Percentiles rank a stretch among this genome's conserved stretches.
Evolutionary conservation across 1,284 basidiomycete species (phyloP).

Genomic region (Anthracocystis walkeri): DNA sequence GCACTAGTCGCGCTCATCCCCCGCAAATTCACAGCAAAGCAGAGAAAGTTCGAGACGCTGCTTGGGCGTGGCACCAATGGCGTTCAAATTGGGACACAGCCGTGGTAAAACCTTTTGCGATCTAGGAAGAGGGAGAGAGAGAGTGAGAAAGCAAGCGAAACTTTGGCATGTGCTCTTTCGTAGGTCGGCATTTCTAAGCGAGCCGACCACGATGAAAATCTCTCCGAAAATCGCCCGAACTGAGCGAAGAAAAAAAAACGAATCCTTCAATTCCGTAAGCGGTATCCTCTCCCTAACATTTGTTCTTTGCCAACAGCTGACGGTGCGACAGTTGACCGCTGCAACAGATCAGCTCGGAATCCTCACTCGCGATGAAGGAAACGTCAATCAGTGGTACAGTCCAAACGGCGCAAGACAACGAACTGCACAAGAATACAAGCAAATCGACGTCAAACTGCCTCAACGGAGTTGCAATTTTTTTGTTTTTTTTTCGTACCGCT

Average conservation of each 20-base stretch:
- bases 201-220: background rate
- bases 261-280: too few species aligned
- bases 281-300: too few species aligned
- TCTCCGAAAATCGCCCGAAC: constrained; percentile 20
- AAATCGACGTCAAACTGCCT: constrained; percentile 3
- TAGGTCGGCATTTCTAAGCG: background rate
- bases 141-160: background rate
- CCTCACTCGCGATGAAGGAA: too few species aligned
- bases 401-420: background rate
- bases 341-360: too few species aligned
- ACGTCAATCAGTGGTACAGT: too few species aligned
- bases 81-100: background rate
- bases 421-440: background rate
- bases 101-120: background rate
- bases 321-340: too few species aligned
- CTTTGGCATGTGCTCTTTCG: constrained; percentile 5
- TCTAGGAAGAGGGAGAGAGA: background rate
- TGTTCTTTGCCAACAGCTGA: too few species aligned
- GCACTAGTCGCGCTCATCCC: background rate
- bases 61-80: too few species aligned
- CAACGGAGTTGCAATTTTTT: constrained; percentile 1
- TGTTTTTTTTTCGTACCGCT: background rate
- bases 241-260: too few species aligned
- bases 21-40: background rate
- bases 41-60: too few species aligned